These are phyloP conservation scores for Tephrocybe rancida DNA, from an alignment of 768 basidiomycete species.

Conservation along the genomic window DNA sequence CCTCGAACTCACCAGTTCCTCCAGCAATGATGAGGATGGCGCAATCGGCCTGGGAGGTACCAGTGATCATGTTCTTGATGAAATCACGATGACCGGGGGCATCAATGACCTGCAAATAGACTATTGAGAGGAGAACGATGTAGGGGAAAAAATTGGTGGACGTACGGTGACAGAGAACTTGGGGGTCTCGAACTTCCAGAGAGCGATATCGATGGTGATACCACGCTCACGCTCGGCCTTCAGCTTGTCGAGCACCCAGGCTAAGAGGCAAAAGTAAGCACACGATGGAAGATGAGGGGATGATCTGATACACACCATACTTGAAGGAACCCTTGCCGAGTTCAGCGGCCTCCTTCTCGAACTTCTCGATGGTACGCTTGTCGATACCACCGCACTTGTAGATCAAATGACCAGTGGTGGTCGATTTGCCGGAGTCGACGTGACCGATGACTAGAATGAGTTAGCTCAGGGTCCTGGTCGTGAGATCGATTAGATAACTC, in stretches of 20 bases:
- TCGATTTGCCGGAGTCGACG: constrained; percentile 99
- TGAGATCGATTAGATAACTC: constrained; percentile 38
- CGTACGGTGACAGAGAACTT: constrained; percentile 91
- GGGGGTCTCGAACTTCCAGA: constrained; percentile 99
- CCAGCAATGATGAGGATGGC: constrained; percentile 99
- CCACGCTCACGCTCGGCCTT: constrained; percentile 99
- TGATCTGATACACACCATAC: constrained; percentile 66
- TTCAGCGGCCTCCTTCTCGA: constrained; percentile 99
- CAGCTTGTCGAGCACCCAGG: constrained; percentile 99
- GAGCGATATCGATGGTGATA: constrained; percentile 99
- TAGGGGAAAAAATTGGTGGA: constrained; percentile 18
- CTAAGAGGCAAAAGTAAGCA: constrained; percentile 44
- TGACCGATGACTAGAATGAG: constrained; percentile 85
- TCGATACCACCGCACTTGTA: constrained; percentile 99
- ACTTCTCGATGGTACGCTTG: constrained; percentile 99
- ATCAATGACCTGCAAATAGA: constrained; percentile 80
- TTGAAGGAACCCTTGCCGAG: constrained; percentile 99
- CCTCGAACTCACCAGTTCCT: constrained; percentile 99
- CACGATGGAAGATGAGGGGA: constrained; percentile 11
- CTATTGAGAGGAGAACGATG: constrained; percentile 15
- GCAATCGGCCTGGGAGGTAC: constrained; percentile 99
- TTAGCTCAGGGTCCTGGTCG: constrained; percentile 28
- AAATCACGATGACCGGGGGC: constrained; percentile 99
- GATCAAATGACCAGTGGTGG: constrained; percentile 99
- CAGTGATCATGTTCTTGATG: constrained; percentile 99